phyloP scores from a whole-genome alignment of 805 yeast species.

The Wickerhamiella domercqiae region DNA sequence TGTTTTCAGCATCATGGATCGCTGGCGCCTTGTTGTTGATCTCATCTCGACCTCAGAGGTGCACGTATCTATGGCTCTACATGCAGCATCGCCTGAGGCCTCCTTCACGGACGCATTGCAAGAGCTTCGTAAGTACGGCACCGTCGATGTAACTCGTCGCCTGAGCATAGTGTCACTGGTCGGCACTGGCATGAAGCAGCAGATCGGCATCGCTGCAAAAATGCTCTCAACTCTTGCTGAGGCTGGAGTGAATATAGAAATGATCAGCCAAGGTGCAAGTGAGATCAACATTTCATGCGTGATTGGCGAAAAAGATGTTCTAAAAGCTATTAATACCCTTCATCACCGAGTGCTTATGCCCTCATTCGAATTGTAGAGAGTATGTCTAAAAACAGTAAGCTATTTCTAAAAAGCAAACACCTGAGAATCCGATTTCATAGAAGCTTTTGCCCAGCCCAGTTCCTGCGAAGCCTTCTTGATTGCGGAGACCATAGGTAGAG shows the following conservation, averaged over 20 bases:
- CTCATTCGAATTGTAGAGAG: neutral
- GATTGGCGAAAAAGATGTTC: slow-evolving; percentile 64
- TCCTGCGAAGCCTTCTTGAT: slow-evolving; percentile 62
- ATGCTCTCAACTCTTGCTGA: slow-evolving; percentile 92
- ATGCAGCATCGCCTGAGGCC: slow-evolving; percentile 43
- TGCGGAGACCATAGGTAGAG: slow-evolving; percentile 81
- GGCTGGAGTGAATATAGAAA: slow-evolving; percentile 83
- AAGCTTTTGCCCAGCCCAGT: slow-evolving; percentile 72
- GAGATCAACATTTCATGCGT: slow-evolving; percentile 96
- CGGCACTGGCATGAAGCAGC: slow-evolving; percentile 93
- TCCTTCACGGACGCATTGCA: slow-evolving; percentile 56
- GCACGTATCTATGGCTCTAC: slow-evolving; percentile 95
- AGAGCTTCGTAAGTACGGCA: slow-evolving; percentile 67
- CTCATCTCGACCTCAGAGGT: slow-evolving; percentile 94
- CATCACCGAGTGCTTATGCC: slow-evolving; percentile 52
- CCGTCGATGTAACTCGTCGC: slow-evolving; percentile 73
- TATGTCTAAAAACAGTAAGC: neutral
- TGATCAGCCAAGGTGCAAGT: slow-evolving; percentile 97
- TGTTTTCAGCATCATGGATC: slow-evolving; percentile 75
- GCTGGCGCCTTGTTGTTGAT: slow-evolving; percentile 76
- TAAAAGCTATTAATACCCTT: slow-evolving; percentile 72
- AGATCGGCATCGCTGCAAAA: slow-evolving; percentile 91
- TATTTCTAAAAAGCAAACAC: slow-evolving; percentile 57
- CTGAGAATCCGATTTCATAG: slow-evolving; percentile 82
- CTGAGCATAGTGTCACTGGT: slow-evolving; percentile 89